Evolutionary conservation across 2,329 filamentous ascomycete genomes (phyloP).

Genomic region (Aspergillus quadricinctus): DNA sequence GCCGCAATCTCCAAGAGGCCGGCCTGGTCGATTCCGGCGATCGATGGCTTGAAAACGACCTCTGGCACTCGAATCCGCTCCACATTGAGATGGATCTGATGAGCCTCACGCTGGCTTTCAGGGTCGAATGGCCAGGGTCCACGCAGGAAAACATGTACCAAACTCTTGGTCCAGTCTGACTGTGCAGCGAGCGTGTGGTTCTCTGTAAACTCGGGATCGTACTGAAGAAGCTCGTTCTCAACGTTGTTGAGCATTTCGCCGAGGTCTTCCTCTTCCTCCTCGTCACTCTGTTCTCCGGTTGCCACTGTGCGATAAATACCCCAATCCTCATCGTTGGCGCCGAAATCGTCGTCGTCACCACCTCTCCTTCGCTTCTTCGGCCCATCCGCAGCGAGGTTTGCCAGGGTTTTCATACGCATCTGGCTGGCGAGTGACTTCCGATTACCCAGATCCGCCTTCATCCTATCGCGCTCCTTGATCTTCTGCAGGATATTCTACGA

Average conservation of each 20-base stretch:
- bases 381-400: slow-evolving; percentile 87
- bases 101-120: slow-evolving; percentile 71
- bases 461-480: slow-evolving; percentile 88
- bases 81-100: slow-evolving; percentile 93
- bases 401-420: slow-evolving; percentile 97
- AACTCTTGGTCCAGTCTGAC: slow-evolving; percentile 88
- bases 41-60: slow-evolving; percentile 85
- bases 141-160: slow-evolving; percentile 84
- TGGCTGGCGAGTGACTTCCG: slow-evolving; percentile 94
- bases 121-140: slow-evolving; percentile 83
- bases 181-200: slow-evolving; percentile 89
- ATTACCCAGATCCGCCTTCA: slow-evolving; percentile 93
- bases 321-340: slow-evolving; percentile 97
- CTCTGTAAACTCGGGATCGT: slow-evolving; percentile 86
- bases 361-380: slow-evolving; percentile 81
- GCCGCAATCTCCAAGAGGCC: slow-evolving; percentile 88
- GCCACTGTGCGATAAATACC: slow-evolving; percentile 92
- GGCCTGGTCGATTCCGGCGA: slow-evolving; percentile 88
- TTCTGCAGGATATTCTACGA: slow-evolving; percentile 63
- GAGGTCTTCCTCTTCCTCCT: slow-evolving; percentile 89
- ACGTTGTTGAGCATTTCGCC: slow-evolving; percentile 67
- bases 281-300: slow-evolving; percentile 72
- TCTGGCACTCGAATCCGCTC: slow-evolving; percentile 93
- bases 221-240: slow-evolving; percentile 77
- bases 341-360: slow-evolving; percentile 92